Evolutionary conservation across 768 basidiomycete genomes (phyloP).

Genomic region (Dendrothele bispora): DNA sequence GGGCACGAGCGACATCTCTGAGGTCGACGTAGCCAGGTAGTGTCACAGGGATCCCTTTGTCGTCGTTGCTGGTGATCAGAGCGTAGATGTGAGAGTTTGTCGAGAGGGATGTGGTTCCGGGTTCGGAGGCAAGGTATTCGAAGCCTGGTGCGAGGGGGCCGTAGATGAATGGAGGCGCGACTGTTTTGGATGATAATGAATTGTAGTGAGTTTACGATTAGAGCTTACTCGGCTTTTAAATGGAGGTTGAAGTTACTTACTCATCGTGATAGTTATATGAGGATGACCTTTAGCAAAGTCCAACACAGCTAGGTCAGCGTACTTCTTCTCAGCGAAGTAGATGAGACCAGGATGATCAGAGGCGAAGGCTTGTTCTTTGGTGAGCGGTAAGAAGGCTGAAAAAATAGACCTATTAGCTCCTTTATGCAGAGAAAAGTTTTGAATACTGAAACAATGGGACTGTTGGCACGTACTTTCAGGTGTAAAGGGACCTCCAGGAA

Average conservation of each 20-base stretch:
- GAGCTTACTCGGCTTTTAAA: too few species aligned
- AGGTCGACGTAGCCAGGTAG: conserved; percentile 13
- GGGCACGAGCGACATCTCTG: conserved; percentile 17
- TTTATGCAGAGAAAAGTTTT: background rate
- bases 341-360: conserved; percentile 1
- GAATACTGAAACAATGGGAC: background rate
- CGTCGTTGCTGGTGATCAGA: conserved; percentile 11
- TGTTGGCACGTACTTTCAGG: background rate
- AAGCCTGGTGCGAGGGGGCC: conserved; percentile 25
- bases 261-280: conserved; percentile 2
- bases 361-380: background rate
- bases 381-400: too few species aligned
- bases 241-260: conserved; percentile 21
- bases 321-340: conserved; percentile 4
- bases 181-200: too few species aligned
- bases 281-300: conserved; percentile 1
- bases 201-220: background rate
- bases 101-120: conserved; percentile 12
- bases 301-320: background rate
- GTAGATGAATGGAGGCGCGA: conserved; percentile 22
- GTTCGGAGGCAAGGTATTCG: conserved; percentile 13
- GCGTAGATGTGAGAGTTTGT: conserved; percentile 13
- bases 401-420: too few species aligned
- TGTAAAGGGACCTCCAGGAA: background rate
- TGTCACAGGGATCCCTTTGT: conserved; percentile 10